Conservation (phyloP, 192 early-diverging fungal genomes). For the Coemansia sp. region DNA sequence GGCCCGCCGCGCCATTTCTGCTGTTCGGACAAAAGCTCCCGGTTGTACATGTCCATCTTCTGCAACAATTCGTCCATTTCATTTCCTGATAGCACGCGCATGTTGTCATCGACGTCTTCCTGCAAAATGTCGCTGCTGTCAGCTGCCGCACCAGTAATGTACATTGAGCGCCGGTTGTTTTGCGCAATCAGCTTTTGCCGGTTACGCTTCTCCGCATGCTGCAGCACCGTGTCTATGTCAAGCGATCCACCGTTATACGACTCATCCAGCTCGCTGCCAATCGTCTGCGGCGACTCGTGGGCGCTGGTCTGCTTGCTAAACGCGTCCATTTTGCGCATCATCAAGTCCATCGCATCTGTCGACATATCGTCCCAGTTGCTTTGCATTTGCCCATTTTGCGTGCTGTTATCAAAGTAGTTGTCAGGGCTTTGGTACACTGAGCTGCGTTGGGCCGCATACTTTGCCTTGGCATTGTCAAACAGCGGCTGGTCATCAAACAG, state of each 20-base stretch:
- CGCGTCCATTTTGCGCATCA: constrained; percentile 22
- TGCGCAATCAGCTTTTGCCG: constrained; percentile 42
- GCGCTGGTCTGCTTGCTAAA: constrained; percentile 3
- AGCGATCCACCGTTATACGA: constrained; percentile 2
- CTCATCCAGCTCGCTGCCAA: constrained; percentile 2
- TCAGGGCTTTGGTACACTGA: constrained; percentile 47
- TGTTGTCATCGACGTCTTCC: constrained; percentile 50
- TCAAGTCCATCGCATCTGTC: constrained; percentile 6
- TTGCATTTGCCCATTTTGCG: constrained; percentile 7
- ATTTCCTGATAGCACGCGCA: constrained; percentile 42
- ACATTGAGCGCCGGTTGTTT: constrained; percentile 52
- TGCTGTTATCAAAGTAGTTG: constrained; percentile 6
- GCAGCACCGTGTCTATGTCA: constrained; percentile 38
- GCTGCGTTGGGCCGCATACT: constrained; percentile 46
- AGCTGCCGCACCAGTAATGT: constrained; percentile 19
- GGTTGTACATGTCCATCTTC: constrained; percentile 53
- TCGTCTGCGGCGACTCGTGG: background rate
- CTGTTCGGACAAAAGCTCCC: constrained; percentile 47
- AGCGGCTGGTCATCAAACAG: constrained; percentile 41
- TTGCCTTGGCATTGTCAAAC: constrained; percentile 45
- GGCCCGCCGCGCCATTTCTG: constrained; percentile 24
- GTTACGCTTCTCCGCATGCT: constrained; percentile 37
- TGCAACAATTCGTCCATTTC: constrained; percentile 44
- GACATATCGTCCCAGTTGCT: constrained; percentile 17
- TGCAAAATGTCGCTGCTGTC: constrained; percentile 7